Conservation (phyloP, 176 grass and related monocot species). For the Zoysia pacifica region DNA sequence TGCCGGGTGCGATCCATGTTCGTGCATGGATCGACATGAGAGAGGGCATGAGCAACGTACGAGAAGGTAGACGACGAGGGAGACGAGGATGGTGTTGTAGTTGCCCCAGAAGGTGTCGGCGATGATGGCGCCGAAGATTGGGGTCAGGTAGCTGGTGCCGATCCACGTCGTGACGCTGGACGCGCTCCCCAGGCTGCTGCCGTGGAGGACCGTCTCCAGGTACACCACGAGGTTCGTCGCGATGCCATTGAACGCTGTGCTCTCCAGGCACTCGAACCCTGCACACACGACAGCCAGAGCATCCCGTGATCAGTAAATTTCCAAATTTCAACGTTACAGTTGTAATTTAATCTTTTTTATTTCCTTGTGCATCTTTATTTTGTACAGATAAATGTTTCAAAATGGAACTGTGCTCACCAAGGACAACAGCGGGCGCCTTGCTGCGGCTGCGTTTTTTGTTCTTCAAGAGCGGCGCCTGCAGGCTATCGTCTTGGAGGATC, state of each 20-base stretch:
- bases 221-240: slow-evolving; percentile 59
- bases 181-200: slow-evolving; percentile 52
- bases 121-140: slow-evolving; percentile 57
- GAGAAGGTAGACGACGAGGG: slow-evolving; percentile 54
- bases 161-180: slow-evolving; percentile 52
- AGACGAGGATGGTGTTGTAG: slow-evolving; percentile 59
- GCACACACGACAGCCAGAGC: neutral
- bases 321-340: neutral
- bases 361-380: too few species aligned
- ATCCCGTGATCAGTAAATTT: neutral
- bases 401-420: slow-evolving; percentile 34
- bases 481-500: slow-evolving; percentile 4
- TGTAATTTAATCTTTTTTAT: too few species aligned
- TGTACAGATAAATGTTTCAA: neutral
- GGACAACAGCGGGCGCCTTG: slow-evolving; percentile 38
- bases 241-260: slow-evolving; percentile 59
- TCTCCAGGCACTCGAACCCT: slow-evolving; percentile 67
- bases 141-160: slow-evolving; percentile 54
- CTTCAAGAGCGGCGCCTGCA: slow-evolving; percentile 44
- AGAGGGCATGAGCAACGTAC: neutral
- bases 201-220: slow-evolving; percentile 51
- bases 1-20: too few species aligned
- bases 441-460: slow-evolving; percentile 26
- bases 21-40: neutral
- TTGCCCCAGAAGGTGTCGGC: slow-evolving; percentile 62